Evolutionary conservation across 169 alveolate species (phyloP).

Genomic region (Plasmodium blacklocki): DNA sequence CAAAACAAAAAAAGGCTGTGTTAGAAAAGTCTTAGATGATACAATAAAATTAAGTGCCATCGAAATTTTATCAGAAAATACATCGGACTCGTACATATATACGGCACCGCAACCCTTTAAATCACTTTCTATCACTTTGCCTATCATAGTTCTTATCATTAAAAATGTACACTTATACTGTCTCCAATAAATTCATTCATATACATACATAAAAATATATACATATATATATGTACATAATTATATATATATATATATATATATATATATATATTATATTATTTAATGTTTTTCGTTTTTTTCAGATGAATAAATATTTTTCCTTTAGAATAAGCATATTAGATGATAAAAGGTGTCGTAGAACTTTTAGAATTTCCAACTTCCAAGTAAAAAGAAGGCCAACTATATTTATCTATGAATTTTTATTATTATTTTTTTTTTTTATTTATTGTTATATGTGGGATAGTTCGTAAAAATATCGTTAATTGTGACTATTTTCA

Average conservation of each 20-base stretch:
- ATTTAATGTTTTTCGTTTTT: not conserved
- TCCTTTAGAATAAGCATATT: constrained; percentile 96
- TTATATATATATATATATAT: not conserved
- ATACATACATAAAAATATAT: too few species aligned
- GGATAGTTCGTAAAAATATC: too few species aligned
- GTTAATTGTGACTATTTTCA: too few species aligned
- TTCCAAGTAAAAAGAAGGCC: constrained; percentile 86
- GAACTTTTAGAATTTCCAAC: constrained; percentile 97
- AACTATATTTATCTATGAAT: not conserved
- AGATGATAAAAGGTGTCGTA: constrained; percentile 96
- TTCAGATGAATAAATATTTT: constrained; percentile 94
- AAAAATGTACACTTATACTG: constrained; percentile 31
- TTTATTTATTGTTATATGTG: too few species aligned
- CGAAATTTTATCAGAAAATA: constrained; percentile 53
- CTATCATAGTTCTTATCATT: constrained; percentile 56
- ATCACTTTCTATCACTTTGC: constrained; percentile 45
- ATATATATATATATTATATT: not conserved
- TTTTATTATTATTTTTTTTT: not conserved
- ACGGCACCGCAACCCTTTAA: constrained; percentile 34
- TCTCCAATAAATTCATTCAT: too few species aligned
- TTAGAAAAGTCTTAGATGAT: constrained; percentile 56
- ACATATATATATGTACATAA: too few species aligned
- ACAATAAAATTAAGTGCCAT: constrained; percentile 70
- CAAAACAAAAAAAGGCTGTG: constrained; percentile 63
- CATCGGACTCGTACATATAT: constrained; percentile 66